phyloP scores from a whole-genome alignment of 2,329 filamentous ascomycete species.

The Fusarium coffeatum region DNA sequence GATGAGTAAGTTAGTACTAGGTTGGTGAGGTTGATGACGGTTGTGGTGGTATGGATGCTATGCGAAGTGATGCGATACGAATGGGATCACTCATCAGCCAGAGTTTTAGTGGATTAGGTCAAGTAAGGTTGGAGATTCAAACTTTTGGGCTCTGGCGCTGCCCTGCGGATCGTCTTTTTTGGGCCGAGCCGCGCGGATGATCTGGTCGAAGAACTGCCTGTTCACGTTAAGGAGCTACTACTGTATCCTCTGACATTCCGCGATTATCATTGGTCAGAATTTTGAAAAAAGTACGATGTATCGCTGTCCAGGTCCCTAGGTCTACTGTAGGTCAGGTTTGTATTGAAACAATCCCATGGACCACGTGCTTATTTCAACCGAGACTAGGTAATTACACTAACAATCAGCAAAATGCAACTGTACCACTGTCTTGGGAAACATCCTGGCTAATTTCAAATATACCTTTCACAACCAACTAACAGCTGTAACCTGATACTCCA shows the following conservation, averaged over 20 bases:
- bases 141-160: conserved; percentile 34
- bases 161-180: conserved; percentile 37
- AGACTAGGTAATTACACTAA: background rate
- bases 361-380: conserved; percentile 30
- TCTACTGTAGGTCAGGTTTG: background rate
- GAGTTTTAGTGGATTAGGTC: conserved; percentile 37
- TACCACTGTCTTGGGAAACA: conserved; percentile 15
- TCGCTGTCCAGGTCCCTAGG: conserved; percentile 6
- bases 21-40: background rate
- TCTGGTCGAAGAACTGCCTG: conserved; percentile 31
- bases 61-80: background rate
- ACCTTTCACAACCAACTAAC: conserved; percentile 4
- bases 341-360: conserved; percentile 33
- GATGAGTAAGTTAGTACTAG: conserved; percentile 7
- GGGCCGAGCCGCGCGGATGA: conserved; percentile 42
- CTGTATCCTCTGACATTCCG: conserved; percentile 13
- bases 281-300: background rate
- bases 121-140: conserved; percentile 39
- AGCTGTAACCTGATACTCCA: conserved; percentile 6
- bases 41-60: conserved; percentile 3
- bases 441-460: conserved; percentile 22
- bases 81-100: conserved; percentile 31
- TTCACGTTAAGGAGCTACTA: conserved; percentile 27
- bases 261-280: conserved; percentile 8
- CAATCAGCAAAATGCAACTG: conserved; percentile 5